Evolutionary conservation across 1,284 basidiomycete species (phyloP), one percentile per base, ranked within the genome.

Genomic region (Microbotryum silenes-acaulis): DNA sequence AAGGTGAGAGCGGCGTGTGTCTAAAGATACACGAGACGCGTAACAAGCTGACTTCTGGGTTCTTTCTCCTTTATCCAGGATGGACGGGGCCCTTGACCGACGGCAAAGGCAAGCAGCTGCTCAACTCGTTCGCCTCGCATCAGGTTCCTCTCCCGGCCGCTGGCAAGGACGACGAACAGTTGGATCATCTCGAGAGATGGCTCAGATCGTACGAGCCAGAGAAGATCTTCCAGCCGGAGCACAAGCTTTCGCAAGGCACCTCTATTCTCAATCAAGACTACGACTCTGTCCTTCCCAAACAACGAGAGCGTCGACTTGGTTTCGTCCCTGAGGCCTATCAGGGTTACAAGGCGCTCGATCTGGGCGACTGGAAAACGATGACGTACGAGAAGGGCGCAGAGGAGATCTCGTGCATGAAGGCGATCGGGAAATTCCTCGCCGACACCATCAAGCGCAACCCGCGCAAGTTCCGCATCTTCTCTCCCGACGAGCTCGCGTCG

Each of bases 401-500:
- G 62, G 81, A 81, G 60, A 83, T 86, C 66, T 54, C 50, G 60
- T 88, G 87, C 71, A 92, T 92, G 89, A 85, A 88, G 74, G 80
- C 81, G 3, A 77, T 86, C 25, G 88, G 85, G 18, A 76, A 73
- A 42, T 83, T 83, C 64, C 75, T 89, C 12, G 60, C 64, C 25
- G 74, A 72, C 12, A 71, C 75, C 37, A 67, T 77, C 56, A 66
- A 77, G 67, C 84, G 83, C 63, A 92, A 92, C 74, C 85, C 85
- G 1, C 79, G 77, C 29, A 79, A 80, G 0, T 91, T 92, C 81
- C 81, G 91, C 57, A 87, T 93, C 64, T 92, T 92, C 78, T 89
- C 86, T n/a, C 91, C 91, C 0, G 91, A 94, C 71, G 88, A 90
- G 71, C 80, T 92, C n/a, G 83, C 85, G 9, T 89, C 86, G 42